phyloP scores from a whole-genome alignment of 2,329 filamentous ascomycete genomes.

The Alternaria sp. region DNA sequence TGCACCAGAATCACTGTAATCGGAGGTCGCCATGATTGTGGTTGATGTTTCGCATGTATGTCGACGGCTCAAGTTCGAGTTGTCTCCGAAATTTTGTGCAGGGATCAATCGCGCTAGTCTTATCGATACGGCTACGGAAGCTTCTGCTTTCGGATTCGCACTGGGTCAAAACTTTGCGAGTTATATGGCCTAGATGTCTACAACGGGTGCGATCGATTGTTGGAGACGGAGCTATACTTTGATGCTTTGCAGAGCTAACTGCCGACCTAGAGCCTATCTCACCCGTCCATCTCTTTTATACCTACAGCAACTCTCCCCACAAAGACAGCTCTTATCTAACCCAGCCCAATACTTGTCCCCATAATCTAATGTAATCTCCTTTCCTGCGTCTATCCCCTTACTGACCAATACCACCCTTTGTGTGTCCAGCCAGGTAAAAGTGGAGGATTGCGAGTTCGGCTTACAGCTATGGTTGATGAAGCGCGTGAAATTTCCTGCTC shows the following conservation, averaged over 20 bases:
- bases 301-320: constrained; percentile 62
- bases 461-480: constrained; percentile 69
- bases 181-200: not conserved
- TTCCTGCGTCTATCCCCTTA: constrained; percentile 62
- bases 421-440: constrained; percentile 65
- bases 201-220: not conserved
- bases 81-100: constrained; percentile 40
- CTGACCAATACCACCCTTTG: constrained; percentile 66
- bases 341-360: constrained; percentile 67
- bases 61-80: constrained; percentile 6
- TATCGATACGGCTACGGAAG: constrained; percentile 38
- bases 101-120: constrained; percentile 24
- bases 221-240: not conserved
- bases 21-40: constrained; percentile 23
- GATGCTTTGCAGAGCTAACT: not conserved
- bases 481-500: constrained; percentile 65
- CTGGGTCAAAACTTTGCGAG: not conserved
- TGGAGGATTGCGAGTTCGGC: constrained; percentile 66
- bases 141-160: not conserved
- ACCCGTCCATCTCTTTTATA: constrained; percentile 43
- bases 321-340: constrained; percentile 64
- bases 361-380: constrained; percentile 67
- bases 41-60: constrained; percentile 6
- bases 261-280: not conserved
- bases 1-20: constrained; percentile 29